Percentiles rank a stretch among this genome's conserved stretches.
Conservation (phyloP, 805 yeast genomes). For the Myxozyma vanderwaltii region DNA sequence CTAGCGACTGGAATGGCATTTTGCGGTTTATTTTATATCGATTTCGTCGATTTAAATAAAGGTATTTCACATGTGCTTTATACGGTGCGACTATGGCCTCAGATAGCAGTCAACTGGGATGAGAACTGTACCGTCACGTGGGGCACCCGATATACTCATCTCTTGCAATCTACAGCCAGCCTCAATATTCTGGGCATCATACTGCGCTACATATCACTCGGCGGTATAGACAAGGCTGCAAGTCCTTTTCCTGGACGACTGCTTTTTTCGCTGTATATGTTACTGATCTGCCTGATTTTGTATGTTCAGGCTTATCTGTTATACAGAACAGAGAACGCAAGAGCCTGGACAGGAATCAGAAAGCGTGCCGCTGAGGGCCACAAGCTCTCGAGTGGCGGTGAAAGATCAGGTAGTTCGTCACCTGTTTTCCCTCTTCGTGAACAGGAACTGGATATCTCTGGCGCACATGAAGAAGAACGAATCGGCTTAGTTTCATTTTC, state of each 20-base stretch:
- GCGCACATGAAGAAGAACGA: not conserved
- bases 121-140: slow-evolving; percentile 12
- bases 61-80: slow-evolving; percentile 17
- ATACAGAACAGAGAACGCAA: slow-evolving; percentile 4
- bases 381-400: not conserved
- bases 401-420: not conserved
- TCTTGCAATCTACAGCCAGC: not conserved
- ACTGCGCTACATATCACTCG: not conserved
- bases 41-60: slow-evolving; percentile 24
- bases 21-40: slow-evolving; percentile 20
- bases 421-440: not conserved
- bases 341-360: slow-evolving; percentile 6
- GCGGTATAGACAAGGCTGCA: not conserved
- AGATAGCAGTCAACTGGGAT: slow-evolving; percentile 21
- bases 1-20: slow-evolving; percentile 18
- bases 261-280: not conserved
- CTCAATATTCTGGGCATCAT: not conserved
- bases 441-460: not conserved
- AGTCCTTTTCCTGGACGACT: slow-evolving; percentile 6
- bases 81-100: slow-evolving; percentile 20
- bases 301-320: slow-evolving; percentile 1
- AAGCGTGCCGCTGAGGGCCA: slow-evolving; percentile 8
- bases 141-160: slow-evolving; percentile 6
- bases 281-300: not conserved
- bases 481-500: not conserved